A percentile compares a stretch with the other conserved stretches of the same genome.
These are phyloP conservation scores for Chenopodium formosanum DNA, from an alignment of 148 eudicot genomes.

Conservation along the genomic window DNA sequence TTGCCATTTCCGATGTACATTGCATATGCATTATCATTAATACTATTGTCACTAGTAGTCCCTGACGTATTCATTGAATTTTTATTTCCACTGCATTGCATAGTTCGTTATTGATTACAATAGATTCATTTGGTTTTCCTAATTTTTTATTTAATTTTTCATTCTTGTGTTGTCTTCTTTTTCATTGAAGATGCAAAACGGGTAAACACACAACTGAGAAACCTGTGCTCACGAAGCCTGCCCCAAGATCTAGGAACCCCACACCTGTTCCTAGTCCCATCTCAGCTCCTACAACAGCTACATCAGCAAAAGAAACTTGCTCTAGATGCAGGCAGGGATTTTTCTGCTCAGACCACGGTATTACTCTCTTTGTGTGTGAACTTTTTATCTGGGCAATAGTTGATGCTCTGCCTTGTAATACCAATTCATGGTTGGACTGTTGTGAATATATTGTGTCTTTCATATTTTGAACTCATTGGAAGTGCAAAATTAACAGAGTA, in stretches of 20 bases:
- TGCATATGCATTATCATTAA: not conserved
- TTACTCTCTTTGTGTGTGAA: slow-evolving; percentile 4
- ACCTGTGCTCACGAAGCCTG: slow-evolving; percentile 57
- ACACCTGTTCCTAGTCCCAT: slow-evolving; percentile 27
- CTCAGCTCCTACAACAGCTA: slow-evolving; percentile 33
- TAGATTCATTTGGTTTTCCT: not conserved
- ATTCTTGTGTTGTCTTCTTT: slow-evolving; percentile 1
- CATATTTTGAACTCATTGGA: not conserved
- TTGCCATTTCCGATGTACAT: not conserved
- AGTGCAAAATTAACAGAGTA: not conserved
- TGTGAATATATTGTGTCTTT: not conserved
- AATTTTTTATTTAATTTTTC: not conserved
- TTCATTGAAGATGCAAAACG: slow-evolving; percentile 61
- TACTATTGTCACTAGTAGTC: not conserved
- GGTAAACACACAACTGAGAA: slow-evolving; percentile 94
- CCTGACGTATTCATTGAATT: not conserved
- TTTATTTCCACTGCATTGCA: not conserved
- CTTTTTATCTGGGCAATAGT: not conserved
- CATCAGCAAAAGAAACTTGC: slow-evolving; percentile 60
- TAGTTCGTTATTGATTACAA: not conserved
- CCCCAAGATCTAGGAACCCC: slow-evolving; percentile 36
- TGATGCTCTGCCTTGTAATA: not conserved
- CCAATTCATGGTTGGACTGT: not conserved
- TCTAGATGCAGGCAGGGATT: slow-evolving; percentile 91
- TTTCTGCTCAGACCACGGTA: slow-evolving; percentile 97